Evolutionary conservation across 768 basidiomycete genomes (phyloP).

Genomic region (Panaeolus cyanescens): DNA sequence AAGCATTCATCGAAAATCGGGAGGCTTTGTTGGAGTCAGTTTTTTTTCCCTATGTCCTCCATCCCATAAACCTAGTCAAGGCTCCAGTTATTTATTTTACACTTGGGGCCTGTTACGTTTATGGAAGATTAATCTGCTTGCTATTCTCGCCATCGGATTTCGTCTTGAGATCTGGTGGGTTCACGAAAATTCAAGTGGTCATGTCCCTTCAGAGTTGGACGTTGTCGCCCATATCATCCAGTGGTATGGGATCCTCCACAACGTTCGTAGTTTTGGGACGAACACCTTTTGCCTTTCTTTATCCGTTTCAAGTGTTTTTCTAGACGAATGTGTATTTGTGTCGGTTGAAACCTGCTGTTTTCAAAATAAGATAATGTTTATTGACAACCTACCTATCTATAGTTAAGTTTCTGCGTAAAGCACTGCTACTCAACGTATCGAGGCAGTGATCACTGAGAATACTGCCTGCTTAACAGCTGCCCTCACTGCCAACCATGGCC

Average conservation of each 20-base stretch:
- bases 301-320: neutral
- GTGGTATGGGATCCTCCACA: neutral
- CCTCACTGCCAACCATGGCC: too few species aligned
- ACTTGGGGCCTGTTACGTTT: slow-evolving; percentile 2
- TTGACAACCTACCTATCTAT: too few species aligned
- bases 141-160: neutral
- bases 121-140: slow-evolving; percentile 3
- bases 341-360: neutral
- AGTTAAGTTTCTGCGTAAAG: too few species aligned
- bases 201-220: slow-evolving; percentile 5
- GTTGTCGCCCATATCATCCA: neutral
- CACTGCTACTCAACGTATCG: too few species aligned
- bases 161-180: neutral
- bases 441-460: too few species aligned
- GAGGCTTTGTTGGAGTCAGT: neutral
- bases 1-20: neutral
- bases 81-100: neutral
- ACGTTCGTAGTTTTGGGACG: slow-evolving; percentile 2
- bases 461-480: too few species aligned
- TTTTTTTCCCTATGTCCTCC: neutral
- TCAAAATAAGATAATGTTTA: neutral
- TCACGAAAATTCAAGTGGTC: neutral
- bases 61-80: slow-evolving; percentile 2
- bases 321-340: neutral
- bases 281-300: neutral